Base-by-base conservation (phyloP, 352 stramenopile species). In the Globisporangium yorkense region DNA sequence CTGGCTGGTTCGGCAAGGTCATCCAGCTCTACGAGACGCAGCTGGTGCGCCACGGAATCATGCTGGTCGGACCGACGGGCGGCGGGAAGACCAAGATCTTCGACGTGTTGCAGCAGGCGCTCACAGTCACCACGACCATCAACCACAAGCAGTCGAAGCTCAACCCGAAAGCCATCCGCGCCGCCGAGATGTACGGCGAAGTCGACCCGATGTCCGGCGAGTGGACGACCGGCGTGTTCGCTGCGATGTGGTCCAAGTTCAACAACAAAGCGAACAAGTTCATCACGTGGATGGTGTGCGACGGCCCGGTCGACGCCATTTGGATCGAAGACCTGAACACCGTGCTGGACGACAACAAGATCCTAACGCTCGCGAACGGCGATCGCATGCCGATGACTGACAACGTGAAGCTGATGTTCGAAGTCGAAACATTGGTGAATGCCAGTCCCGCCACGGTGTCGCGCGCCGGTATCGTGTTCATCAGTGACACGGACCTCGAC, bases 321-420 rank as follows among this genome's bases (percentile, higher is more conserved):
- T 99, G 96, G 96, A 99, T 99, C 55, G 96, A 99, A 73, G 94
- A 99, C 80, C 73, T 99, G 1, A 99, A 99, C 72, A 99, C 95
- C 0, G 96, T 99, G 47, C 77, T 99, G 2, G 96, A 98, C 67
- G 96, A 99, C 66, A 99, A 99, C 74, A 98, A 97, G 66, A 98
- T 98, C 45, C 71, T 99, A 31, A 98, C 94, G 16, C 68, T 99
- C 4, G 96, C 96, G 6, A 99, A 99, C 66, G 96, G 96, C 20
- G 96, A 99, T 56, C 89, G 96, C 27, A 98, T 99, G 74, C 95
- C 95, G 20, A 98, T 99, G 95, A 98, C 95, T 9, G 94, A 98
- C 62, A 99, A 98, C 66, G 94, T 98, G 21, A 98, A 98, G 67
- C 74, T 97, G 33, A 98, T 98, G 90, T 98, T 98, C 72, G 95